phyloP scores from a whole-genome alignment of 2,329 filamentous ascomycete genomes.

The Juglanconis juglandina region DNA sequence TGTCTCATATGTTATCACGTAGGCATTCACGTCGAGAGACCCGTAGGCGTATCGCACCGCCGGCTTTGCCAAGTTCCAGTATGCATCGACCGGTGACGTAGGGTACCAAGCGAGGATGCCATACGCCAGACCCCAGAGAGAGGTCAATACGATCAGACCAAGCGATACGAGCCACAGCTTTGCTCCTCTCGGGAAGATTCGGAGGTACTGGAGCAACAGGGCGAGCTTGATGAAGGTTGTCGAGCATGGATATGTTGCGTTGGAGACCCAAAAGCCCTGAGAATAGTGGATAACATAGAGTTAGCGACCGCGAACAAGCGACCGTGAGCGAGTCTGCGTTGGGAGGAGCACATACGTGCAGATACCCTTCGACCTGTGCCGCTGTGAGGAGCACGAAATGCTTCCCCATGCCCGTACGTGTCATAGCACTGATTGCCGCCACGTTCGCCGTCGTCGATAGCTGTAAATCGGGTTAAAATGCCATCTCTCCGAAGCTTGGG shows the following conservation, averaged over 20 bases:
- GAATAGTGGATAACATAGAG: not conserved
- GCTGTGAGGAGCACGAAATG: slow-evolving; percentile 3
- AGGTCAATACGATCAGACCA: slow-evolving; percentile 24
- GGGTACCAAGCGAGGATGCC: slow-evolving; percentile 31
- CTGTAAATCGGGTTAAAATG: not conserved
- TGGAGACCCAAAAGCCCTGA: slow-evolving; percentile 19
- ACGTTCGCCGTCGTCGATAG: not conserved
- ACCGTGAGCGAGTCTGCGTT: not conserved
- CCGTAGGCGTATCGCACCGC: slow-evolving; percentile 28
- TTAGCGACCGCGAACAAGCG: not conserved
- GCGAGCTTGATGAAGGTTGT: slow-evolving; percentile 22
- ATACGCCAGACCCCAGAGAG: slow-evolving; percentile 29
- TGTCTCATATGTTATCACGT: slow-evolving; percentile 27
- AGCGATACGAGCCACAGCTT: slow-evolving; percentile 20
- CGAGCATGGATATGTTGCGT: slow-evolving; percentile 20
- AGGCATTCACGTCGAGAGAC: slow-evolving; percentile 22
- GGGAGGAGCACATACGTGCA: slow-evolving; percentile 9
- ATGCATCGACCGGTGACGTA: slow-evolving; percentile 28
- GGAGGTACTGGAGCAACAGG: slow-evolving; percentile 21
- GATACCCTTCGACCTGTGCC: slow-evolving; percentile 1
- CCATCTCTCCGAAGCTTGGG: not conserved
- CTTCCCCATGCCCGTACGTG: slow-evolving; percentile 6
- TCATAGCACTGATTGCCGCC: not conserved
- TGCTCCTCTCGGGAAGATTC: slow-evolving; percentile 19
- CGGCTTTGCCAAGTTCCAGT: slow-evolving; percentile 25